Conservation (phyloP, 2,329 filamentous ascomycete species). For the Penicillium verrucosum region DNA sequence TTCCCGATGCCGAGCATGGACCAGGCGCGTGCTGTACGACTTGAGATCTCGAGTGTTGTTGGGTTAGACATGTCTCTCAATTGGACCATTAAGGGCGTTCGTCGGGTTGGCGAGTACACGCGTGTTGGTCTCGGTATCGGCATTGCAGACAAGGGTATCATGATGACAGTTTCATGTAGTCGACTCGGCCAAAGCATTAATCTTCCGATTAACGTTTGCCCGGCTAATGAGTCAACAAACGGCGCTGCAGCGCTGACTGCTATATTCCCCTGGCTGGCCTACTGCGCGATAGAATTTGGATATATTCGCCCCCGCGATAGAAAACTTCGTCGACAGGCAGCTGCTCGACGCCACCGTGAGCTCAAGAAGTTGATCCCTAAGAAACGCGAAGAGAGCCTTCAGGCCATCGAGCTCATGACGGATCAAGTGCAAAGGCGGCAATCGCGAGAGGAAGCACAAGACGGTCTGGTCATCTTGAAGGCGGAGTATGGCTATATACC, state of each 20-base stretch:
- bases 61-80: slow-evolving; percentile 27
- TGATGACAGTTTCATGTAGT: slow-evolving; percentile 40
- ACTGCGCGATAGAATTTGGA: slow-evolving; percentile 43
- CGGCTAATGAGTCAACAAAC: slow-evolving; percentile 31
- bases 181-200: slow-evolving; percentile 41
- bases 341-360: slow-evolving; percentile 37
- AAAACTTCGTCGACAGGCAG: slow-evolving; percentile 33
- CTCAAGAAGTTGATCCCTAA: slow-evolving; percentile 36
- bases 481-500: slow-evolving; percentile 43
- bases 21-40: slow-evolving; percentile 32
- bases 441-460: slow-evolving; percentile 31
- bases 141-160: slow-evolving; percentile 36
- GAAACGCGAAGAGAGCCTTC: slow-evolving; percentile 36
- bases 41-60: slow-evolving; percentile 33
- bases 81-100: slow-evolving; percentile 38
- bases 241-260: slow-evolving; percentile 37
- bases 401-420: slow-evolving; percentile 42
- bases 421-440: slow-evolving; percentile 41
- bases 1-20: slow-evolving; percentile 30
- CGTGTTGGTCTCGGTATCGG: slow-evolving; percentile 41
- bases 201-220: slow-evolving; percentile 39
- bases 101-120: slow-evolving; percentile 38
- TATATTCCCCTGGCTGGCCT: slow-evolving; percentile 39
- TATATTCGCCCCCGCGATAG: slow-evolving; percentile 40
- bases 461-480: slow-evolving; percentile 40